Conservation (phyloP, 345 rosid genomes). For the Salix koriyanagi region DNA sequence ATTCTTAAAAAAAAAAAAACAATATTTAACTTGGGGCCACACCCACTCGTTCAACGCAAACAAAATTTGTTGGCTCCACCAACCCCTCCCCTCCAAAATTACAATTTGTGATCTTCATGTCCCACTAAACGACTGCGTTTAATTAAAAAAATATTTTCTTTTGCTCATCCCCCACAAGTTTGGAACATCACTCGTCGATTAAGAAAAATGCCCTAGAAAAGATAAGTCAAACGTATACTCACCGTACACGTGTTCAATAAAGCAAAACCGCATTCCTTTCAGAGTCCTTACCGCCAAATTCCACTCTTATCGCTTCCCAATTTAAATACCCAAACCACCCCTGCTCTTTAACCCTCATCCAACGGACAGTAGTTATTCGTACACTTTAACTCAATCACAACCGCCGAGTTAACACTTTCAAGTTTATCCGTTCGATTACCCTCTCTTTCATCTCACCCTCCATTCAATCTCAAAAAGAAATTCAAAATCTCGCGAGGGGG, state of each 20-base stretch:
- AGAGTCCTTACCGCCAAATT: constrained; percentile 50
- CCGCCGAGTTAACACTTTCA: constrained; percentile 33
- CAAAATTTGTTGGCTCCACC: too few species aligned
- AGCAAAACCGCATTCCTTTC: constrained; percentile 1
- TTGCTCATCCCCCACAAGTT: not conserved
- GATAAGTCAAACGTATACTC: not conserved
- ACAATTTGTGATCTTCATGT: too few species aligned
- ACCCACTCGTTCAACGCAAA: too few species aligned
- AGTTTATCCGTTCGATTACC: constrained; percentile 28
- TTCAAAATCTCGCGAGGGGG: constrained; percentile 38
- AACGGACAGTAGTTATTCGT: constrained; percentile 10
- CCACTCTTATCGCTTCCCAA: constrained; percentile 15
- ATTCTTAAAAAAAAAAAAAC: too few species aligned
- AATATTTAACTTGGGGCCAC: too few species aligned
- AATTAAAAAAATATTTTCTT: not conserved
- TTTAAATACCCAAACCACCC: not conserved
- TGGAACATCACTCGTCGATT: constrained; percentile 24
- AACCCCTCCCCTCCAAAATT: too few species aligned
- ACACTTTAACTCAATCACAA: constrained; percentile 5
- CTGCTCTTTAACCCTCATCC: constrained; percentile 19
- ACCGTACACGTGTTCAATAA: constrained; percentile 22
- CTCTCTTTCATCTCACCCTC: constrained; percentile 16
- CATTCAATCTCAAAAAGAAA: constrained; percentile 15
- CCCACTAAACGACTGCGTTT: too few species aligned
- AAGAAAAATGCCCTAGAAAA: not conserved